Percentiles rank a stretch among this genome's conserved stretches.
Conservation (phyloP, 75 land plant species). For the Sequoia sempervirens region DNA sequence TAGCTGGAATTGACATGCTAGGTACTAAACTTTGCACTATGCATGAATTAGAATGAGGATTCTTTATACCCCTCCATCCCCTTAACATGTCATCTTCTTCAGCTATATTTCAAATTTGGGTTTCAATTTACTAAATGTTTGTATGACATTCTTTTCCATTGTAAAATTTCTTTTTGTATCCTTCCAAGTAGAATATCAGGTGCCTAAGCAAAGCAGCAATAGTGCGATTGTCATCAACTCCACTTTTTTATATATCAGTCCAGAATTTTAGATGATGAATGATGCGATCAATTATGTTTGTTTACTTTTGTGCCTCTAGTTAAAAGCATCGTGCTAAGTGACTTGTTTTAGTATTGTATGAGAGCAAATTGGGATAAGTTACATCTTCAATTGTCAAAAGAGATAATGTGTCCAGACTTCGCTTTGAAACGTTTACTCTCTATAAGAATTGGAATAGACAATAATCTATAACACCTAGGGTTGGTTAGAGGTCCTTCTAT, state of each 20-base stretch:
- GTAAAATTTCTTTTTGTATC: not conserved
- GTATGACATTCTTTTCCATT: not conserved
- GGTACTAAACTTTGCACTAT: too few species aligned
- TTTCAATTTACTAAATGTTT: not conserved
- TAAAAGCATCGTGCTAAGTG: not conserved
- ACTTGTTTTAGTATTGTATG: not conserved
- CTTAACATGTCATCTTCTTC: too few species aligned
- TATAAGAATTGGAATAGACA: not conserved
- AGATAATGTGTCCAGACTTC: not conserved
- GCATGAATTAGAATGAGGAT: too few species aligned
- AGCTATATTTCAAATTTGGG: too few species aligned
- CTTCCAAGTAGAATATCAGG: not conserved
- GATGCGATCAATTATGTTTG: not conserved
- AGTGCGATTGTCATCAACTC: not conserved
- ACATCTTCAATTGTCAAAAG: not conserved
- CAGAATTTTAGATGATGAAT: not conserved
- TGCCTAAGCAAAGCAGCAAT: not conserved
- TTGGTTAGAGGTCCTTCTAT: not conserved
- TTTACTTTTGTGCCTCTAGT: not conserved
- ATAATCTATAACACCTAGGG: not conserved
- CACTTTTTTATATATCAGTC: not conserved
- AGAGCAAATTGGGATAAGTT: not conserved
- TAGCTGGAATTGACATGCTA: too few species aligned
- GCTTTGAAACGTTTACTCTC: not conserved
- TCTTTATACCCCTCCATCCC: too few species aligned